Evolutionary conservation across 1,284 basidiomycete genomes (phyloP).

Genomic region (Albatrellus sp.): DNA sequence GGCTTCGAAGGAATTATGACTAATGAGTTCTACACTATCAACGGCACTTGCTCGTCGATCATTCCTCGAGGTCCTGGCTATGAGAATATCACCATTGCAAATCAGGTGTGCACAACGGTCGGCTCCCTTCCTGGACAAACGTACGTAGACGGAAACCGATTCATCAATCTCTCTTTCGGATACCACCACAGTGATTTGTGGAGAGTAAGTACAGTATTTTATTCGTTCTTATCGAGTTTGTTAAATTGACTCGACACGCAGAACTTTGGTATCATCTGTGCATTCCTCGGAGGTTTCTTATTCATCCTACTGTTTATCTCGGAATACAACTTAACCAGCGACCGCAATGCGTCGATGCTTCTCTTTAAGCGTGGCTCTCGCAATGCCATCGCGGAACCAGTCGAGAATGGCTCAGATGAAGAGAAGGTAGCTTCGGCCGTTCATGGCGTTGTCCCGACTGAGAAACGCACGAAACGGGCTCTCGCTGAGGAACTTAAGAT

Average conservation of each 20-base stretch:
- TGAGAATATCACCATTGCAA: conserved; percentile 32
- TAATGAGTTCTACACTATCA: conserved; percentile 42
- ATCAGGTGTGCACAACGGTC: conserved; percentile 51
- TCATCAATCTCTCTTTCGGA: conserved; percentile 45
- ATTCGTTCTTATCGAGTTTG: conserved; percentile 2
- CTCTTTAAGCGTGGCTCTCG: conserved; percentile 32
- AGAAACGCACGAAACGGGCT: conserved; percentile 10
- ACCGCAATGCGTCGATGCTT: conserved; percentile 20
- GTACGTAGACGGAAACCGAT: conserved; percentile 37
- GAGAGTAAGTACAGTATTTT: conserved; percentile 32
- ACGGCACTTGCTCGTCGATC: conserved; percentile 27
- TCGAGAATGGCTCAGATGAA: conserved; percentile 10
- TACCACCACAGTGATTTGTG: conserved; percentile 56
- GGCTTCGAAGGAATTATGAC: conserved; percentile 38
- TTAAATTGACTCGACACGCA: too few relatives aligned
- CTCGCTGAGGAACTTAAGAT: conserved; percentile 11
- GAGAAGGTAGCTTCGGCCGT: conserved; percentile 20
- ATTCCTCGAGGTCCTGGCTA: conserved; percentile 43
- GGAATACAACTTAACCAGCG: conserved; percentile 26
- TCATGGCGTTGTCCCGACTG: conserved; percentile 2
- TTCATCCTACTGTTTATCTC: conserved; percentile 37
- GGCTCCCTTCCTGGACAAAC: conserved; percentile 35
- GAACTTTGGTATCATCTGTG: conserved; percentile 46
- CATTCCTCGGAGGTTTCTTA: conserved; percentile 35
- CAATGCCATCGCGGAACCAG: neutral